Base-by-base conservation (phyloP, 257 asterid species). In the Solanum bulbocastanum region DNA sequence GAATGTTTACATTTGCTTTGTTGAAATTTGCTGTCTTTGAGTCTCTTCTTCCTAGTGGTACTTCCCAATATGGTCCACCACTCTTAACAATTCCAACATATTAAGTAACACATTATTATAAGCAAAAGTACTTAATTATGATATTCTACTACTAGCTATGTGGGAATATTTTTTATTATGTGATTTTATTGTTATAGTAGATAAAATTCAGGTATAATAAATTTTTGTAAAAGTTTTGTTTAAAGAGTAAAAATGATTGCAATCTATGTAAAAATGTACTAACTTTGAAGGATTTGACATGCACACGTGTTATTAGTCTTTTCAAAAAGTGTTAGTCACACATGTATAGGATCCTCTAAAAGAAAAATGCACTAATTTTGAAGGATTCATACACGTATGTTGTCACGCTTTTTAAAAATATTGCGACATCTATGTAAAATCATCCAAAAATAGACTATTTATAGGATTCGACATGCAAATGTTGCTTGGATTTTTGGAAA, bases 51-150 rank as follows among this genome's bases (percentile, higher is more conserved):
- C 98, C 98, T 86, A 96, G 62, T 78, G 95, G 92, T 79, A 96
- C 98, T 86, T 94, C 98, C 97, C 98, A 95, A 58, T 93, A 94
- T 7, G 98, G 97, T 42, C 98, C 98, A 18, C 98, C 98, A 56
- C 97, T 95, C 98, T 95, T 95, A 91, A 15, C 2, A 49, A 49
- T 42, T 49, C 27, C 78, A 82, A 58, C 82, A 86, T 56, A n/a
- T 37, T 84, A 39, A 42, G 52, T 3, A 86, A 37, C 72, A 37
- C 49, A 83, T 78, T 76, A 18, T 66, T 86, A 79, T 76, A 12
- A 76, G 66, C 62, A 79, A 25, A 78, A 78, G 20, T 74, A 37
- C 32, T n/a, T 37, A 72, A 58, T 20, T 58, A 58, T 20, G 20
- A 58, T 72, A 60, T 22, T 60, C n/a, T 32, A 71, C n/a, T 71